These are phyloP conservation scores for Talaromyces sp. DNA, from an alignment of 2,329 filamentous ascomycete genomes.

Conservation along the genomic window DNA sequence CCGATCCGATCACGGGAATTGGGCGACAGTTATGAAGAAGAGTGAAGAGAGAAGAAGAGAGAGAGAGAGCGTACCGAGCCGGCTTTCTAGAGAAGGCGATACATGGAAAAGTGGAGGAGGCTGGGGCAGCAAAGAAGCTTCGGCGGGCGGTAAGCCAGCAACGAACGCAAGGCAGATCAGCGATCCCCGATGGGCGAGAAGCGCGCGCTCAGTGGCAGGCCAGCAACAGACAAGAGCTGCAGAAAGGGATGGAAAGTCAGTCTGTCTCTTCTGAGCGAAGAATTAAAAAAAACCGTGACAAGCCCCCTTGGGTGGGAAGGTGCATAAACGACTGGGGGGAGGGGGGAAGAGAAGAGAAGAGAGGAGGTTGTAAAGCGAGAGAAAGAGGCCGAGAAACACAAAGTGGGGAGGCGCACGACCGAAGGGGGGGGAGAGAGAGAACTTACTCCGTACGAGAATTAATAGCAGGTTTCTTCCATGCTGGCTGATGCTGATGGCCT, in stretches of 20 bases:
- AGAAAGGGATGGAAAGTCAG: background rate
- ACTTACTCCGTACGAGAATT: background rate
- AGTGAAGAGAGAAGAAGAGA: background rate
- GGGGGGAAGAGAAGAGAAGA: slow-evolving; percentile 1
- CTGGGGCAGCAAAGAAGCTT: slow-evolving; percentile 4
- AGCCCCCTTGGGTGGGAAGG: slow-evolving; percentile 9
- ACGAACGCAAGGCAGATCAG: slow-evolving; percentile 14
- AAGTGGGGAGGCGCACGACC: slow-evolving; percentile 1
- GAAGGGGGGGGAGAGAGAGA: slow-evolving; percentile 4
- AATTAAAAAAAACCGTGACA: background rate
- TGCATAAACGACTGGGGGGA: slow-evolving; percentile 9
- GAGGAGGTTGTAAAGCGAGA: background rate
- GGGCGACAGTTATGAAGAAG: background rate
- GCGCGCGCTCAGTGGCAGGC: background rate
- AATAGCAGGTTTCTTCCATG: slow-evolving; percentile 4
- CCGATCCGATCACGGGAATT: background rate
- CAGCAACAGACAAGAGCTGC: background rate
- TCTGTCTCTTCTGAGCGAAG: background rate
- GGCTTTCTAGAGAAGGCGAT: slow-evolving; percentile 2
- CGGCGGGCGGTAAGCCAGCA: slow-evolving; percentile 5
- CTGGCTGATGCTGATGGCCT: background rate
- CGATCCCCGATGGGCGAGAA: slow-evolving; percentile 5
- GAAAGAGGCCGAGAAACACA: slow-evolving; percentile 5
- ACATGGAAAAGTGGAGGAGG: slow-evolving; percentile 8
- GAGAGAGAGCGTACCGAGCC: slow-evolving; percentile 1